Conservation (phyloP, 1,284 basidiomycete genomes). For the Moniliophthora roreri region DNA sequence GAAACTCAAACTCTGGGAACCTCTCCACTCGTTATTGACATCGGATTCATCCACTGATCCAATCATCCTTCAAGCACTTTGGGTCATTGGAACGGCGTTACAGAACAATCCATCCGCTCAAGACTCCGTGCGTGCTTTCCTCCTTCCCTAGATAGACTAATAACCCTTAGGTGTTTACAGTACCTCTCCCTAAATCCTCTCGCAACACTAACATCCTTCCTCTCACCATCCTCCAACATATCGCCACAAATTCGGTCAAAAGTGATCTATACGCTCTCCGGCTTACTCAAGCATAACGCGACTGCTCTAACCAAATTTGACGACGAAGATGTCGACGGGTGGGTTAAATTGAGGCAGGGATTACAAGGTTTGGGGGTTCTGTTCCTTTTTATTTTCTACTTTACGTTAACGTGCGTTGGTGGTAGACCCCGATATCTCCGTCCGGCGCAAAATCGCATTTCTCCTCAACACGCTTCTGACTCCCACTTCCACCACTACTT, state of each 20-base stretch:
- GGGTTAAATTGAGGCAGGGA: slow-evolving; percentile 61
- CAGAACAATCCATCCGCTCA: slow-evolving; percentile 96
- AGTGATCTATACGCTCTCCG: slow-evolving; percentile 86
- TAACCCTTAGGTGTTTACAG: slow-evolving; percentile 36
- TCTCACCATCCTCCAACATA: slow-evolving; percentile 55
- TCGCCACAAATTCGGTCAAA: slow-evolving; percentile 65
- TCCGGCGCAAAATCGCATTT: slow-evolving; percentile 86
- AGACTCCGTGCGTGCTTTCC: slow-evolving; percentile 59
- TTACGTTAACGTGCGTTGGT: slow-evolving; percentile 13
- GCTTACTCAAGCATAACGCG: slow-evolving; percentile 82
- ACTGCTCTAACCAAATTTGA: slow-evolving; percentile 64
- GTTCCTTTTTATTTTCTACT: slow-evolving; percentile 17
- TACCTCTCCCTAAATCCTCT: slow-evolving; percentile 75
- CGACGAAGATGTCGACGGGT: slow-evolving; percentile 55
- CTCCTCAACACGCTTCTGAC: slow-evolving; percentile 79
- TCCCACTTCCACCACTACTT: slow-evolving; percentile 39
- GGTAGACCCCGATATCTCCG: slow-evolving; percentile 72
- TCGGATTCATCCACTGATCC: slow-evolving; percentile 53
- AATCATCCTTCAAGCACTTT: slow-evolving; percentile 77
- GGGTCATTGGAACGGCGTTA: slow-evolving; percentile 93
- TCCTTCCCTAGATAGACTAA: background rate
- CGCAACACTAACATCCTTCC: slow-evolving; percentile 65
- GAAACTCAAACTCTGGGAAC: slow-evolving; percentile 85
- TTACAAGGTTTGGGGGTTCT: slow-evolving; percentile 53
- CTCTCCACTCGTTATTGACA: slow-evolving; percentile 69